phyloP scores from a whole-genome alignment of 2,329 filamentous ascomycete species.

The Claviceps digitariae region DNA sequence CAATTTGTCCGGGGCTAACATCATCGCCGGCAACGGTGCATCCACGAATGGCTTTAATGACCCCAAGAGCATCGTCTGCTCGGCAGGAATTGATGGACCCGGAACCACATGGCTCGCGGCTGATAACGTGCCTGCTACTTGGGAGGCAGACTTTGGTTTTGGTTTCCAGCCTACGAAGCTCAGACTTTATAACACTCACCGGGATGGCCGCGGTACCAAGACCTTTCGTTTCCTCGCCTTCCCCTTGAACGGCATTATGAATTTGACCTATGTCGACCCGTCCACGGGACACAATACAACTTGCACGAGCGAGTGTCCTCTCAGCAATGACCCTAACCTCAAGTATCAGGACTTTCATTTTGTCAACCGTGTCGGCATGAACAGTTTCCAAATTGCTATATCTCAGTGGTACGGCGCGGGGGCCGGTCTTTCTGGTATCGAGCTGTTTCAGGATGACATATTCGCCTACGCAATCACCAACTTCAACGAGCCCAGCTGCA shows the following conservation, averaged over 20 bases:
- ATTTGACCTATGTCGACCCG: slow-evolving; percentile 80
- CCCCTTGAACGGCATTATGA: slow-evolving; percentile 87
- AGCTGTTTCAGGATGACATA: slow-evolving; percentile 77
- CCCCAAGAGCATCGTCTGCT: slow-evolving; percentile 71
- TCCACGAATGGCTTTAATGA: slow-evolving; percentile 53
- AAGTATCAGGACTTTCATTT: slow-evolving; percentile 83
- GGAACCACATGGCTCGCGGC: slow-evolving; percentile 68
- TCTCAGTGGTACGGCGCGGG: slow-evolving; percentile 77
- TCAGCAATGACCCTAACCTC: slow-evolving; percentile 54
- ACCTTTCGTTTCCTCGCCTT: slow-evolving; percentile 77
- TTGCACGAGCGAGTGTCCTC: slow-evolving; percentile 76
- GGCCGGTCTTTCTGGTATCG: slow-evolving; percentile 72
- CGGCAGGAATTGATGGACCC: slow-evolving; percentile 48
- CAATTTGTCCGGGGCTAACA: slow-evolving; percentile 67
- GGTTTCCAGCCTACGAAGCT: slow-evolving; percentile 79
- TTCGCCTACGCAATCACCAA: slow-evolving; percentile 71
- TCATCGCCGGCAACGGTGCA: slow-evolving; percentile 53
- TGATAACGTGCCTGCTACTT: slow-evolving; percentile 64
- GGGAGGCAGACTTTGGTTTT: slow-evolving; percentile 72
- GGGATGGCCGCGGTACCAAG: slow-evolving; percentile 73
- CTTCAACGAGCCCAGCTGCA: slow-evolving; percentile 82
- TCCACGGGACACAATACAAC: slow-evolving; percentile 49
- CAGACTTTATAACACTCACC: slow-evolving; percentile 75
- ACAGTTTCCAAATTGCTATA: slow-evolving; percentile 71
- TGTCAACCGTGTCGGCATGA: slow-evolving; percentile 79